Base-by-base conservation (phyloP, 2,329 filamentous ascomycete genomes). In the Diaporthe citri region DNA sequence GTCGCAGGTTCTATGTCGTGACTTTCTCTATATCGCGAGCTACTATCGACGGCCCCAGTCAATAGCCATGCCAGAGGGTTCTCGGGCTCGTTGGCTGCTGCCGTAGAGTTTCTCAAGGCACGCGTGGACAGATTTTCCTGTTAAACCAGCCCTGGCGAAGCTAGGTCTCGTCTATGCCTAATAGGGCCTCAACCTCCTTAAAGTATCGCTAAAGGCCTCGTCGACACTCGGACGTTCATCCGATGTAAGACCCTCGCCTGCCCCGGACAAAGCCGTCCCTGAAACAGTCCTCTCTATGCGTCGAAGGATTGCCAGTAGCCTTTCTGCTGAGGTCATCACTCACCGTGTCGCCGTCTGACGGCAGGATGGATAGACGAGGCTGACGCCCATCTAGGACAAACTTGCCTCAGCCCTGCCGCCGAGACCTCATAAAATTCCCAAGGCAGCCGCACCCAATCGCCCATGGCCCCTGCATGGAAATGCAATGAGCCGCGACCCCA, bases 321-420 rank as follows among this genome's bases (percentile, higher is more conserved):
- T n/a, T 28, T 3, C 20, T 36, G 62, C 46, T 67, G 62, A 67
- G 46, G 62, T 31, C 39, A 41, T 43, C n/a, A 62, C n/a, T 43
- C 17, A 25, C 31, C 62, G 62, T 34, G 28, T 51, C 43, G 46
- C 43, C 22, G 62, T 67, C 46, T 52, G 46, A 39, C 31, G 28
- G 46, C 51, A 39, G 62, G 31, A 39, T 51, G 20, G n/a, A 28
- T 12, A n/a, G 64, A 51, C 64, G 64, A 67, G 46, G 64, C 64
- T 67, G 64, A 52, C 15, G 46, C 4, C 10, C 43, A 1, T 36
- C 62, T 17, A 25, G 43, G 43, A 52, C 43, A 67, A 51, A 31
- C 62, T 51, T 67, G 62, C 59, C 59, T 64, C 28, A 67, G 43
- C 43, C 62, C 62, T 67, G 62, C 43, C 62, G 28, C 62, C 64